Evolutionary conservation across 305 asterid species (phyloP).

Genomic region (Petunia hybrid): DNA sequence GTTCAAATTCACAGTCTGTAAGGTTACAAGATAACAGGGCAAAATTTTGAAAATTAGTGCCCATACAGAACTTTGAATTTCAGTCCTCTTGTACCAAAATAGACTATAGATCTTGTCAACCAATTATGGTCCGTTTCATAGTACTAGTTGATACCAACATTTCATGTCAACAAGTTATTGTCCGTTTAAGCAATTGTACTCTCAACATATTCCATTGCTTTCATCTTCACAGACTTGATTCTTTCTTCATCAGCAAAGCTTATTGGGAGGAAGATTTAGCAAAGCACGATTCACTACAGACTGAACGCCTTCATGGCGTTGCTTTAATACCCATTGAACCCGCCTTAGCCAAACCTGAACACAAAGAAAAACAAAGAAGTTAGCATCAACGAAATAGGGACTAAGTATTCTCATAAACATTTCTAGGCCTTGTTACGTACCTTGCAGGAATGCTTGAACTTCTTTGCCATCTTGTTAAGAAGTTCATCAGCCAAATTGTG

Average conservation of each 20-base stretch:
- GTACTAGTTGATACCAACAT: too few species aligned
- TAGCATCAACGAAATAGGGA: background rate
- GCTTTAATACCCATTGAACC: conserved; percentile 62
- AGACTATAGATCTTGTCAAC: too few species aligned
- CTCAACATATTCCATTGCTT: conserved; percentile 87
- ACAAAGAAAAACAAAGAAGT: conserved; percentile 24
- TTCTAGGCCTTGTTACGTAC: conserved; percentile 57
- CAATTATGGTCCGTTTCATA: too few species aligned
- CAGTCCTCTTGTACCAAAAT: too few species aligned
- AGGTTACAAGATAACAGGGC: too few species aligned
- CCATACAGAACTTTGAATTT: too few species aligned
- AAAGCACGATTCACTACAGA: conserved; percentile 75
- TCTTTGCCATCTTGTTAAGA: conserved; percentile 81
- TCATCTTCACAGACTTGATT: conserved; percentile 65
- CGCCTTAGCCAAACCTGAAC: conserved; percentile 84
- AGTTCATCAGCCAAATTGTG: conserved; percentile 72
- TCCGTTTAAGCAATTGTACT: conserved; percentile 46
- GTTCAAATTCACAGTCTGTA: too few species aligned
- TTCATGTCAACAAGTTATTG: too few species aligned
- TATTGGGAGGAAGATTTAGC: conserved; percentile 72
- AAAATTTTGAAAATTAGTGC: too few species aligned
- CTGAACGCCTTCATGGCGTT: conserved; percentile 66
- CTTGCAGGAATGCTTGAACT: conserved; percentile 88
- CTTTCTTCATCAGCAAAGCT: conserved; percentile 71
- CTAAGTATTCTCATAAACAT: conserved; percentile 38